Conservation (phyloP, 83 land plant genomes). For the Picea mariana region DNA sequence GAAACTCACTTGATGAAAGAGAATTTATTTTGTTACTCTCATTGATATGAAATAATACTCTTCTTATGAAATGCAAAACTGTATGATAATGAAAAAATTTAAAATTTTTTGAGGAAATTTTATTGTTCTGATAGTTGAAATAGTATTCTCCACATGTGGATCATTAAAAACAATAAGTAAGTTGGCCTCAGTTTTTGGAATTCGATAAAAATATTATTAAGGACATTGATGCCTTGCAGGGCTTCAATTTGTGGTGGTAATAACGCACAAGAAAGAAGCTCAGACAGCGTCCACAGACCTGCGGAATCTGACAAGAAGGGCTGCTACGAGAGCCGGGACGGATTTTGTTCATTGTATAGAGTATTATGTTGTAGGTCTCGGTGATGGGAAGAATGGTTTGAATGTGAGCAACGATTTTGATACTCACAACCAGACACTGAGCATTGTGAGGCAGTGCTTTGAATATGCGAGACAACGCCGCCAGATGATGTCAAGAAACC, state of each 20-base stretch:
- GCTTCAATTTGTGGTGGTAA: background rate
- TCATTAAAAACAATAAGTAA: too few relatives aligned
- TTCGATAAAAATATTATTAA: too few relatives aligned
- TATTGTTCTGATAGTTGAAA: too few relatives aligned
- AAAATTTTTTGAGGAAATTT: too few relatives aligned
- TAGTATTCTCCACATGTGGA: too few relatives aligned
- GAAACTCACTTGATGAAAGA: too few relatives aligned
- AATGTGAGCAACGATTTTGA: background rate
- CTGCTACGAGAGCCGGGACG: background rate
- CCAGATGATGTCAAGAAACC: too few relatives aligned
- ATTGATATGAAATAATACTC: too few relatives aligned
- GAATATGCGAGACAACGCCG: background rate
- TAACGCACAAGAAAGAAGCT: background rate
- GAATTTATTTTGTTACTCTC: too few relatives aligned
- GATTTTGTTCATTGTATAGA: conserved; percentile 10
- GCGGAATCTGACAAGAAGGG: background rate
- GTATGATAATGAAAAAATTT: too few relatives aligned
- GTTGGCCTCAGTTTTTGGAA: too few relatives aligned
- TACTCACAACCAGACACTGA: background rate
- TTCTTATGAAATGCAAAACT: too few relatives aligned
- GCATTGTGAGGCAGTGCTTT: background rate
- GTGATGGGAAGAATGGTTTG: background rate
- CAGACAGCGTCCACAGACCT: background rate
- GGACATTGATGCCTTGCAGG: background rate
- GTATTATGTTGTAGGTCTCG: background rate